phyloP scores from a whole-genome alignment of 1,284 basidiomycete species.

The Ceratobasidium sp. region DNA sequence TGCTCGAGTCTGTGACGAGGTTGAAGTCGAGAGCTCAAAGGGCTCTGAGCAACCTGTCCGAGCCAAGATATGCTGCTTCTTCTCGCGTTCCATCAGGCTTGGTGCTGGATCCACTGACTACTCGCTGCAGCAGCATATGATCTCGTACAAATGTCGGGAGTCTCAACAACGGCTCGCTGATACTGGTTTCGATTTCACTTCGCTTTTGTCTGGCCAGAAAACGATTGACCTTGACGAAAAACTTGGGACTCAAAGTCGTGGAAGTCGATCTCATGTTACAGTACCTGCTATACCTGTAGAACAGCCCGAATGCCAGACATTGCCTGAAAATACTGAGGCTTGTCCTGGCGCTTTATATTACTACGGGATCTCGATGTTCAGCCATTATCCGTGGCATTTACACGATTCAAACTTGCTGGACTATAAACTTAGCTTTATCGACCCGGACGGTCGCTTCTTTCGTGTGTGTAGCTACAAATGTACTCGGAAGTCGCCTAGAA shows the following conservation, averaged over 20 bases:
- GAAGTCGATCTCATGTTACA: no score
- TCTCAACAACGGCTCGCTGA: not conserved
- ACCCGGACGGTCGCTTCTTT: not conserved
- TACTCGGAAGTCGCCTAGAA: not conserved
- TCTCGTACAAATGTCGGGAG: not conserved
- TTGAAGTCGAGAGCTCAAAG: not conserved
- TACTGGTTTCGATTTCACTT: not conserved
- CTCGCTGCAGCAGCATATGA: conserved; percentile 9
- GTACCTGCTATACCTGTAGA: not conserved
- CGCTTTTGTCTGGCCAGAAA: not conserved
- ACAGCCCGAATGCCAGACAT: not conserved
- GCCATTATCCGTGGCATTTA: not conserved
- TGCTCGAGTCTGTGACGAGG: not conserved
- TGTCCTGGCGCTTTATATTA: not conserved
- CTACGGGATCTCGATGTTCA: not conserved
- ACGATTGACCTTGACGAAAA: not conserved
- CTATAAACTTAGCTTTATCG: not conserved
- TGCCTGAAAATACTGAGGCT: not conserved
- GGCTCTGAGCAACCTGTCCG: not conserved
- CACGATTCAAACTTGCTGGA: not conserved
- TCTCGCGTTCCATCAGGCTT: not conserved
- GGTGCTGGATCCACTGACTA: not conserved
- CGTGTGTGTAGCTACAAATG: not conserved
- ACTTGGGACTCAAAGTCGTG: not conserved
- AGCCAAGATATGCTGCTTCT: not conserved